Conservation (phyloP, 805 yeast genomes). For the Lipomyces orientalis region DNA sequence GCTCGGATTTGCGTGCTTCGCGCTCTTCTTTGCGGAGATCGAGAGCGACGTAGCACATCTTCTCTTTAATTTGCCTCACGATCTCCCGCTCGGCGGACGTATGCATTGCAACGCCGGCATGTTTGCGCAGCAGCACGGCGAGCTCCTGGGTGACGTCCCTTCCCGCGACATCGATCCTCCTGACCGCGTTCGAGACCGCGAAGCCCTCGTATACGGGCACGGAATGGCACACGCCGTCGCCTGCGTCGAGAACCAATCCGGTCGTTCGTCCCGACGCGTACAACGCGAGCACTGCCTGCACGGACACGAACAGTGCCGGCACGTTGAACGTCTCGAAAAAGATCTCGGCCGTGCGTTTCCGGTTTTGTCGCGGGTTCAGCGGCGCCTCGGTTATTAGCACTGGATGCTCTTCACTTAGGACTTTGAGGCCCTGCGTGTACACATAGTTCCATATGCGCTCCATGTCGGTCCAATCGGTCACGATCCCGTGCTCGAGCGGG, state of each 20-base stretch:
- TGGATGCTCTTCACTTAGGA: conserved; percentile 73
- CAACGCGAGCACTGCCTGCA: conserved; percentile 80
- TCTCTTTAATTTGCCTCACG: conserved; percentile 78
- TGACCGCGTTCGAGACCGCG: conserved; percentile 71
- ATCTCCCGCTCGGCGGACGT: conserved; percentile 84
- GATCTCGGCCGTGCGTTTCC: conserved; percentile 66
- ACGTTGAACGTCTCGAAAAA: conserved; percentile 74
- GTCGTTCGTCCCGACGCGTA: conserved; percentile 92
- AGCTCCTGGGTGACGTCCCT: conserved; percentile 80
- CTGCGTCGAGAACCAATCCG: conserved; percentile 87
- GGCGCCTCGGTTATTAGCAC: conserved; percentile 89
- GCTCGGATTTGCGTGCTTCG: conserved; percentile 45
- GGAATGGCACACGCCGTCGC: conserved; percentile 88
- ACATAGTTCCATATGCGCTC: conserved; percentile 79
- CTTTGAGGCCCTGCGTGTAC: conserved; percentile 61
- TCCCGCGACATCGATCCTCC: conserved; percentile 83
- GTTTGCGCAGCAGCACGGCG: conserved; percentile 67
- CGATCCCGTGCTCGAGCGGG: conserved; percentile 81
- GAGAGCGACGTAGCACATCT: conserved; percentile 66
- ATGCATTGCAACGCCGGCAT: conserved; percentile 65
- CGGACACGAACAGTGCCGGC: conserved; percentile 74
- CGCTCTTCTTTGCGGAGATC: conserved; percentile 65
- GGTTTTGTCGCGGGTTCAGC: conserved; percentile 66
- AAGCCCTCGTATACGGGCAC: conserved; percentile 94
- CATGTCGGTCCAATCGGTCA: conserved; percentile 85